These are phyloP conservation scores for Phlebopus sp. DNA, from an alignment of 1,284 basidiomycete species.

Conservation along the genomic window DNA sequence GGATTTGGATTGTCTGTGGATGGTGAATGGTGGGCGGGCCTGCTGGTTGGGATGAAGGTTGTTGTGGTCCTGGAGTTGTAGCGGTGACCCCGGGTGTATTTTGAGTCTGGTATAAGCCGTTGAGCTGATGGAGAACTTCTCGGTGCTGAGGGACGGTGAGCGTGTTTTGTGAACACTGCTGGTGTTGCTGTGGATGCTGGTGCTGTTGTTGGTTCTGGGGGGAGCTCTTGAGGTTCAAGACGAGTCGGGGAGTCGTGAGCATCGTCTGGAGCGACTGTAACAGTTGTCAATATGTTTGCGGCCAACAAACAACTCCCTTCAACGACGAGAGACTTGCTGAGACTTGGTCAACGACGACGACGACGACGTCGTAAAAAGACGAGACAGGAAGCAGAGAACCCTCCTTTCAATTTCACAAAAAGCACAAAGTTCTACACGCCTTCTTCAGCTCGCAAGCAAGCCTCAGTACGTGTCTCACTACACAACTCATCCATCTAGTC, in stretches of 20 bases:
- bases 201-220: slow-evolving; percentile 15
- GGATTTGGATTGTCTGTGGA: slow-evolving; percentile 46
- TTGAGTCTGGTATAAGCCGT: slow-evolving; percentile 25
- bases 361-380: slow-evolving; percentile 9
- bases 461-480: too few relatives aligned
- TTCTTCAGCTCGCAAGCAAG: neutral
- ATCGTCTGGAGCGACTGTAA: slow-evolving; percentile 24
- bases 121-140: slow-evolving; percentile 27
- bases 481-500: too few relatives aligned
- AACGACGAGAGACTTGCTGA: too few relatives aligned
- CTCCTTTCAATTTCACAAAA: slow-evolving; percentile 9
- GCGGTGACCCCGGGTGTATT: slow-evolving; percentile 14
- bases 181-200: slow-evolving; percentile 22
- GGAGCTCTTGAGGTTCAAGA: slow-evolving; percentile 30
- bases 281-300: slow-evolving; percentile 12
- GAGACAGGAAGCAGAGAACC: slow-evolving; percentile 5
- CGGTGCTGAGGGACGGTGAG: slow-evolving; percentile 25
- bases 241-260: slow-evolving; percentile 33
- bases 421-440: slow-evolving; percentile 8
- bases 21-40: slow-evolving; percentile 34
- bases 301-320: slow-evolving; percentile 24
- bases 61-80: neutral
- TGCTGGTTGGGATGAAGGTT: slow-evolving; percentile 15
- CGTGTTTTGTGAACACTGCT: slow-evolving; percentile 28
- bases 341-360: neutral